phyloP scores from a whole-genome alignment of 2,329 filamentous ascomycete genomes.

The Huntiella bhutanensis region DNA sequence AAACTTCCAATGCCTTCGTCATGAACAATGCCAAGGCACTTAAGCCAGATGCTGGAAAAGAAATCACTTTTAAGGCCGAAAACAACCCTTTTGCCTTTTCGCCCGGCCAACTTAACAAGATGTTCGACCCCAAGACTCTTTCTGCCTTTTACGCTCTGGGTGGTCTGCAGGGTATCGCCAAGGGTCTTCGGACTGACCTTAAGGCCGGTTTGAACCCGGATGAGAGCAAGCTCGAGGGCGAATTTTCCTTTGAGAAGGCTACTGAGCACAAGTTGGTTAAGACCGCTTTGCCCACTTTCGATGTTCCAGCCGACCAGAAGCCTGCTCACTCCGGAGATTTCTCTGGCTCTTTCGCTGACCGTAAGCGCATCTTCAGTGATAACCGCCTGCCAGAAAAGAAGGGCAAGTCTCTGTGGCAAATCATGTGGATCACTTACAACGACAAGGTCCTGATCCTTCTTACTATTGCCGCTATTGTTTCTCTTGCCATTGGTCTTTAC shows the following conservation, averaged over 20 bases:
- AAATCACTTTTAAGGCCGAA: constrained; percentile 54
- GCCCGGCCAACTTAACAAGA: constrained; percentile 66
- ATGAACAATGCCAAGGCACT: constrained; percentile 50
- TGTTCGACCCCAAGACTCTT: constrained; percentile 77
- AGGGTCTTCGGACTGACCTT: constrained; percentile 55
- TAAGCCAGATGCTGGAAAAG: constrained; percentile 55
- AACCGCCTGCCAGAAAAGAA: constrained; percentile 58
- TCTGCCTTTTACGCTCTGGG: constrained; percentile 66
- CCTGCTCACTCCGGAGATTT: constrained; percentile 1
- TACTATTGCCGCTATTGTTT: constrained; percentile 51
- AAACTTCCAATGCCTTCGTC: constrained; percentile 33
- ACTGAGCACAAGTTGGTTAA: constrained; percentile 23
- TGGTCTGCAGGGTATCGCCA: constrained; percentile 59
- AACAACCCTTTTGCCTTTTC: constrained; percentile 75
- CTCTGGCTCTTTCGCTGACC: constrained; percentile 33
- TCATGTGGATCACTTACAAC: constrained; percentile 72
- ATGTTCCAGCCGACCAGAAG: constrained; percentile 7
- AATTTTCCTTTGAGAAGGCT: constrained; percentile 54
- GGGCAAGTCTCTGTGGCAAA: constrained; percentile 49
- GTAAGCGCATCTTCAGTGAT: constrained; percentile 51
- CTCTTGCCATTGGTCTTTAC: constrained; percentile 56
- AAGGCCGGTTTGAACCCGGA: constrained; percentile 58
- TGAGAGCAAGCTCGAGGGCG: constrained; percentile 45
- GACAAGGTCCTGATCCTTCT: constrained; percentile 63
- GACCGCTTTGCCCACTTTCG: neutral